Percentiles rank a stretch among this genome's conserved stretches.
Conservation (phyloP, 164 flowering plant species). For the Vitis riparia region DNA sequence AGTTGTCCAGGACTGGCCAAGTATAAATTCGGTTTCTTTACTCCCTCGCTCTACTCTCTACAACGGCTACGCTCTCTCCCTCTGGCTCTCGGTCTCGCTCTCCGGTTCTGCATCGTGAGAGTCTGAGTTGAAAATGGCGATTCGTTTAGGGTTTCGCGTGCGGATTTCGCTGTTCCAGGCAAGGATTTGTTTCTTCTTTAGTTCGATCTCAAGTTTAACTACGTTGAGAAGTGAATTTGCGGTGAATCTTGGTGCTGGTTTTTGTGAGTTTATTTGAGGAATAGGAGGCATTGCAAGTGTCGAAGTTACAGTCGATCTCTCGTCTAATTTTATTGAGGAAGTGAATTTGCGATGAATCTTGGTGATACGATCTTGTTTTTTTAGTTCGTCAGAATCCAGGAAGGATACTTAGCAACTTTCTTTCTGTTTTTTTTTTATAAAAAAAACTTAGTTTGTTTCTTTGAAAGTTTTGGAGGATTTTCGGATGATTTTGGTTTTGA, state of each 20-base stretch:
- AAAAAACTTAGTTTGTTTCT: too few species aligned
- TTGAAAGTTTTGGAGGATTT: too few species aligned
- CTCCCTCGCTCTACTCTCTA: not conserved
- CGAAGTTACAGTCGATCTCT: not conserved
- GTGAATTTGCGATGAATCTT: slow-evolving; percentile 1
- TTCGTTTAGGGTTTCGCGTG: slow-evolving; percentile 11
- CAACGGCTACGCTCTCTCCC: slow-evolving; percentile 2
- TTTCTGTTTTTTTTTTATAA: too few species aligned
- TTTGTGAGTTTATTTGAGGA: not conserved
- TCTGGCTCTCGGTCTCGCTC: slow-evolving; percentile 4
- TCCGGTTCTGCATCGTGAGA: not conserved
- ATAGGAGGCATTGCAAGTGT: not conserved
- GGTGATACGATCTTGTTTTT: too few species aligned
- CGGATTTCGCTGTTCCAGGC: slow-evolving; percentile 13
- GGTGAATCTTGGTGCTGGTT: not conserved
- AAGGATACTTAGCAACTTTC: too few species aligned
- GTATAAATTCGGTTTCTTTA: slow-evolving; percentile 14
- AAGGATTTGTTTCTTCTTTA: slow-evolving; percentile 1
- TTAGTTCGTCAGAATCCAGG: too few species aligned
- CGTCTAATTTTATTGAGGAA: not conserved
- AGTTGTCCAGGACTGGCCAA: not conserved
- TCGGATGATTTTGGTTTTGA: too few species aligned
- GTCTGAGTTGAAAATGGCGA: slow-evolving; percentile 2
- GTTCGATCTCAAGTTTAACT: not conserved
- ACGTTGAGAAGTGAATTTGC: not conserved